A percentile compares a stretch with the other conserved stretches of the same genome.
Conservation (phyloP, 2,329 filamentous ascomycete species). For the Coleophoma cylindrospora region DNA sequence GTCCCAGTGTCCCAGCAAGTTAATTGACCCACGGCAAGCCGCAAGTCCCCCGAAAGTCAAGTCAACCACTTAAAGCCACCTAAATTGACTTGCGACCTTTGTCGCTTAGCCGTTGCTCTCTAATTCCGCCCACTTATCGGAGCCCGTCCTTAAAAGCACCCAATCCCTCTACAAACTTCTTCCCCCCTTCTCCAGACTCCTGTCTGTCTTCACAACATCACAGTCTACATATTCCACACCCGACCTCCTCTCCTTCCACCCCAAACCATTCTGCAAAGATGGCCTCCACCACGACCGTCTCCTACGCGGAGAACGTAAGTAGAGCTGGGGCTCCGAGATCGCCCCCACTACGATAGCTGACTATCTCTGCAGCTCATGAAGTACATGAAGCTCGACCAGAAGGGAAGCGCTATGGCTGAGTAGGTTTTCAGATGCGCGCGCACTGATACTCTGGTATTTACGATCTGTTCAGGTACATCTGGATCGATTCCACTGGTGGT, state of each 20-base stretch:
- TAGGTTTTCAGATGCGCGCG: slow-evolving; percentile 87
- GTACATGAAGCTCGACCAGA: slow-evolving; percentile 87
- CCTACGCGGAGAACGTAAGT: slow-evolving; percentile 35
- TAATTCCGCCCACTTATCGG: no score
- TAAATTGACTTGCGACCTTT: no score
- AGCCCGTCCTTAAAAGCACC: no score
- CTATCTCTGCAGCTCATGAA: slow-evolving; percentile 66
- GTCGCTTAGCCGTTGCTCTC: no score
- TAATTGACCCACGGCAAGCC: no score
- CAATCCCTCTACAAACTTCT: no score
- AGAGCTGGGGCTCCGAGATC: slow-evolving; percentile 1
- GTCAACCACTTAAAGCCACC: no score
- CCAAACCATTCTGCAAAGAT: slow-evolving; percentile 17
- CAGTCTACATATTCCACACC: no score
- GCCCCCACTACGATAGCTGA: slow-evolving; percentile 4
- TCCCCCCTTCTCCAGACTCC: no score
- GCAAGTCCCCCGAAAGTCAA: no score
- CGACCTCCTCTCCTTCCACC: background rate
- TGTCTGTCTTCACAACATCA: no score
- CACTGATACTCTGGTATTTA: slow-evolving; percentile 54
- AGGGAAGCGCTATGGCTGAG: slow-evolving; percentile 84
- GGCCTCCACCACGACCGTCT: slow-evolving; percentile 25
- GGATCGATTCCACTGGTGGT: slow-evolving; percentile 81
- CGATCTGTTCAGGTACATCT: slow-evolving; percentile 60
- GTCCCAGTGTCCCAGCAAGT: no score